Evolutionary conservation across 108 stramenopile genomes (phyloP).

Genomic region (Cylindrotheca fusiformis): DNA sequence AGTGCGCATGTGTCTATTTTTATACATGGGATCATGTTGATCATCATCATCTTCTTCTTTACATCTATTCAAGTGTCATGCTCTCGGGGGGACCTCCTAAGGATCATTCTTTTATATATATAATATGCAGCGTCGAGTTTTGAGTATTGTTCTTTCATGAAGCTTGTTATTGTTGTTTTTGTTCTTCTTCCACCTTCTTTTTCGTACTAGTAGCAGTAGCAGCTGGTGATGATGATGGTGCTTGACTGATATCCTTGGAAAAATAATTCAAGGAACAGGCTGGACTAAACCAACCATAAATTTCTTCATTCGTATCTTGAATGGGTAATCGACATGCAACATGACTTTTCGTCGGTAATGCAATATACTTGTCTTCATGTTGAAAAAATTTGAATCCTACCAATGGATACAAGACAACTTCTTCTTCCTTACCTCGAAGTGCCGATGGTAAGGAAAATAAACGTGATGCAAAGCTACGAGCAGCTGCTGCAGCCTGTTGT

Average conservation of each 20-base stretch:
- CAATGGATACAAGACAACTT: constrained; percentile 29
- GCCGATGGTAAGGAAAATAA: not conserved
- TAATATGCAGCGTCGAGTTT: too few species aligned
- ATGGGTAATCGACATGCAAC: constrained; percentile 27
- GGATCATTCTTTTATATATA: too few species aligned
- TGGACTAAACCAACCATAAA: constrained; percentile 32
- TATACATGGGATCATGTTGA: too few species aligned
- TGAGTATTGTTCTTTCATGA: too few species aligned
- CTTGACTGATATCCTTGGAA: constrained; percentile 22
- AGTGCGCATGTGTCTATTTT: too few species aligned
- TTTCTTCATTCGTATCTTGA: constrained; percentile 12
- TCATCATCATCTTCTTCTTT: too few species aligned
- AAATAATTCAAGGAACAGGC: constrained; percentile 23
- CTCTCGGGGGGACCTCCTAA: too few species aligned
- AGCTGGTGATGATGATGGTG: not conserved
- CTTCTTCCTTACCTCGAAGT: constrained; percentile 3
- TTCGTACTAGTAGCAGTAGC: not conserved
- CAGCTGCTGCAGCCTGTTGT: not conserved
- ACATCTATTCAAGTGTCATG: too few species aligned
- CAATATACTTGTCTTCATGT: constrained; percentile 4
- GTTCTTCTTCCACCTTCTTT: too few species aligned
- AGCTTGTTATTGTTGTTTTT: too few species aligned
- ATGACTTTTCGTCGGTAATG: constrained; percentile 18
- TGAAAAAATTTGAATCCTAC: constrained; percentile 22
- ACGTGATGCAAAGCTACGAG: constrained; percentile 12